phyloP scores from a whole-genome alignment of 176 grass and related monocot species.

The Hordeum marinum region DNA sequence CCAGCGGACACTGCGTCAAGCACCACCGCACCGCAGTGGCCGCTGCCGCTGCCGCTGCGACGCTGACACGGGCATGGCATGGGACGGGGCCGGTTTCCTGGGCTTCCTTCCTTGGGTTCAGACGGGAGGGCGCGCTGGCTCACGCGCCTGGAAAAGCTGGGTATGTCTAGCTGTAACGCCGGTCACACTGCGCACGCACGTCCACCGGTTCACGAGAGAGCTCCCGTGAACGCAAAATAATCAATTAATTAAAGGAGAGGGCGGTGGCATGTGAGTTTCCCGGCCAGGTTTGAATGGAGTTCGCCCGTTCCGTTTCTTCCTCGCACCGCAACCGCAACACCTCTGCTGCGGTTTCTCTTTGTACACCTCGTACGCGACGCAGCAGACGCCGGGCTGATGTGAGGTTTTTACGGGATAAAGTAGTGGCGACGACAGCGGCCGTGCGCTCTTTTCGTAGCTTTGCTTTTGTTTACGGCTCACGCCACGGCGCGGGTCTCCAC shows the following conservation, averaged over 20 bases:
- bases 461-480: conserved; percentile 39
- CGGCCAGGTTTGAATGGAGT: background rate
- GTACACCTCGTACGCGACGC: conserved; percentile 17
- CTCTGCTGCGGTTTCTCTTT: background rate
- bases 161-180: background rate
- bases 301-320: background rate
- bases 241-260: background rate
- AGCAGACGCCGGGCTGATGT: background rate
- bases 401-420: background rate
- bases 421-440: background rate
- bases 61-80: conserved; percentile 3
- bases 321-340: background rate
- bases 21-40: background rate
- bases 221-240: background rate
- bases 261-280: conserved; percentile 16
- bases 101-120: background rate
- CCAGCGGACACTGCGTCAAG: conserved; percentile 29
- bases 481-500: conserved; percentile 24
- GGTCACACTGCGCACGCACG: background rate
- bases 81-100: background rate
- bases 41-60: background rate
- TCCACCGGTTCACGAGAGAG: background rate
- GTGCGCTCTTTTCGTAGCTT: conserved; percentile 39
- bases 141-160: background rate
- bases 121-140: background rate